These are phyloP conservation scores for Colletotrichum tanaceti DNA, from an alignment of 2,329 filamentous ascomycete genomes.

Conservation along the genomic window DNA sequence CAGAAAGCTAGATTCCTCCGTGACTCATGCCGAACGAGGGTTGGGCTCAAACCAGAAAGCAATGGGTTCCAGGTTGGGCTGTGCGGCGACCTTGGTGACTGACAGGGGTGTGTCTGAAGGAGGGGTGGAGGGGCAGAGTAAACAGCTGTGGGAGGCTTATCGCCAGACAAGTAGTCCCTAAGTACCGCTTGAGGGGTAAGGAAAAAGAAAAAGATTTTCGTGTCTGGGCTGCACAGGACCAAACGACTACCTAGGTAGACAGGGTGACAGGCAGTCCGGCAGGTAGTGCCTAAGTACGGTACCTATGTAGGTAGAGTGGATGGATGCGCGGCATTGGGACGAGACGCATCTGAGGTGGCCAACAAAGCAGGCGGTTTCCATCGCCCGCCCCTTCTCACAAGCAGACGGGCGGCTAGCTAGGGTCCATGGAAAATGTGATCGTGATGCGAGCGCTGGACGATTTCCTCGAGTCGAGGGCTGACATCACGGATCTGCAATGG, in stretches of 20 bases:
- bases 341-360: constrained; percentile 23
- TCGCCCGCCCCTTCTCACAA: constrained; percentile 19
- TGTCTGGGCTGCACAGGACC: constrained; percentile 1
- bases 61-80: constrained; percentile 38
- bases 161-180: constrained; percentile 25
- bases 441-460: constrained; percentile 4
- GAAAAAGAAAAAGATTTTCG: constrained; percentile 12
- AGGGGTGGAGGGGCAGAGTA: constrained; percentile 38
- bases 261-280: too few relatives aligned
- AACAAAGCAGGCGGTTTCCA: constrained; percentile 19
- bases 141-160: constrained; percentile 31
- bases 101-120: constrained; percentile 27
- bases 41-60: constrained; percentile 36
- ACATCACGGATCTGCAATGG: constrained; percentile 37
- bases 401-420: constrained; percentile 23
- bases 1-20: constrained; percentile 25
- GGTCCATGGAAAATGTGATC: constrained; percentile 13
- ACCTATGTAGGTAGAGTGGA: not conserved
- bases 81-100: constrained; percentile 36
- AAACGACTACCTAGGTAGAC: constrained; percentile 2
- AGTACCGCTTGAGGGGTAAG: constrained; percentile 4
- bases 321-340: not conserved
- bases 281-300: too few relatives aligned
- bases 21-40: constrained; percentile 39
- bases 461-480: constrained; percentile 27